Evolutionary conservation across 2,329 filamentous ascomycete genomes (phyloP).

Genomic region (Aspergillus alliaceus): DNA sequence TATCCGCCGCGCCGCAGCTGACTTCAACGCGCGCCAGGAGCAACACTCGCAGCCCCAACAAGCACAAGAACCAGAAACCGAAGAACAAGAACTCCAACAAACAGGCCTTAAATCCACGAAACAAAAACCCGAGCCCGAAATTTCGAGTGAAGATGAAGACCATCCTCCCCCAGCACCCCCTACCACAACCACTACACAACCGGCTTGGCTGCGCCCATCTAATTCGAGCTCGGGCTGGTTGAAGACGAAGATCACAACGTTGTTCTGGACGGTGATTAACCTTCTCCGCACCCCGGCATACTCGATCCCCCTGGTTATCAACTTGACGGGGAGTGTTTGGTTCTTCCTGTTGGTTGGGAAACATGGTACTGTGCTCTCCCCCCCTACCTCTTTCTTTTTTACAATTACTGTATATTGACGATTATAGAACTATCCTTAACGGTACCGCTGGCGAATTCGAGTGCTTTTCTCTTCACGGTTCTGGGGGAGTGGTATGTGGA

Average conservation of each 20-base stretch:
- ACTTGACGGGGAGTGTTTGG: conserved; percentile 92
- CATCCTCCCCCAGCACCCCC: background rate
- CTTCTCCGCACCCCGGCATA: conserved; percentile 79
- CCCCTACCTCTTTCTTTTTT: no score
- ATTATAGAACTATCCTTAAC: conserved; percentile 79
- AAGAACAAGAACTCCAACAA: conserved; percentile 5
- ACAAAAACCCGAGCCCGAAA: background rate
- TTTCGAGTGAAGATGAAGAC: background rate
- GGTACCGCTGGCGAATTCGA: conserved; percentile 89
- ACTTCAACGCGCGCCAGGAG: conserved; percentile 63
- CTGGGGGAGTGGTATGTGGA: conserved; percentile 94
- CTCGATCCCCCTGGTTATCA: conserved; percentile 78
- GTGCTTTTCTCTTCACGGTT: conserved; percentile 95
- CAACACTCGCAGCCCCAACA: conserved; percentile 16
- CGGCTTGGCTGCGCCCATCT: conserved; percentile 19
- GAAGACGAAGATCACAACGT: conserved; percentile 61
- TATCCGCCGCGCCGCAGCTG: conserved; percentile 79
- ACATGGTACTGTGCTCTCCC: conserved; percentile 62
- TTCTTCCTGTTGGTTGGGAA: conserved; percentile 93
- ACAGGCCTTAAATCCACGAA: background rate
- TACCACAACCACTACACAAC: background rate
- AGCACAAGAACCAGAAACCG: background rate
- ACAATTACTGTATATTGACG: background rate
- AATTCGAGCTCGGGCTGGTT: conserved; percentile 53
- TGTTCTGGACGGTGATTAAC: conserved; percentile 74